phyloP scores from a whole-genome alignment of 192 early-diverging fungal genomes.

The Pilobolus umbonatus region DNA sequence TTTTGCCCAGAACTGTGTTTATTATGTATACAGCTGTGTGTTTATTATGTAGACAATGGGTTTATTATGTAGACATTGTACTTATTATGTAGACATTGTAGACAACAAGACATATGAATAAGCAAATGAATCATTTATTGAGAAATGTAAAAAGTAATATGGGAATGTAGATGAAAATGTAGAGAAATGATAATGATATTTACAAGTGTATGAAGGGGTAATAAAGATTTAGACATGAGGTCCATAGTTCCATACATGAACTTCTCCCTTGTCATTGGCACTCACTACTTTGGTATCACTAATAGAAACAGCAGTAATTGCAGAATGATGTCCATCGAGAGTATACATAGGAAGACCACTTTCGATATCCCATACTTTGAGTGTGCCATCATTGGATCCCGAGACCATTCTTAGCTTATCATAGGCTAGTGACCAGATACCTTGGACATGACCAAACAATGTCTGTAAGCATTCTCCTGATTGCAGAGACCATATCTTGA shows the following conservation, averaged over 20 bases:
- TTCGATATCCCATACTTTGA: conserved; percentile 76
- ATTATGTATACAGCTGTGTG: too few relatives aligned
- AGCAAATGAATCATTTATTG: background rate
- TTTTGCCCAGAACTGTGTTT: too few relatives aligned
- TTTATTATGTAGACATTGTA: too few relatives aligned
- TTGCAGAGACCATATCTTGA: conserved; percentile 91
- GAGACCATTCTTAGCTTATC: conserved; percentile 70
- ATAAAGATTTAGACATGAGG: conserved; percentile 4
- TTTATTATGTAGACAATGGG: too few relatives aligned
- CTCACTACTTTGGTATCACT: conserved; percentile 85
- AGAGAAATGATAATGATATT: too few relatives aligned
- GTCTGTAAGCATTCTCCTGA: conserved; percentile 72
- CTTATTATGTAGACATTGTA: too few relatives aligned
- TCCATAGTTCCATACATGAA: conserved; percentile 80
- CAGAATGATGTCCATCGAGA: conserved; percentile 51
- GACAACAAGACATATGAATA: too few relatives aligned
- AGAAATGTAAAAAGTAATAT: background rate
- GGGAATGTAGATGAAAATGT: background rate
- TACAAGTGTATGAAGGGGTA: background rate
- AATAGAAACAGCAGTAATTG: conserved; percentile 75
- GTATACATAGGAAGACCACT: conserved; percentile 61
- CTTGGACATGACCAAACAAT: conserved; percentile 78
- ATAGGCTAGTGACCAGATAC: conserved; percentile 76
- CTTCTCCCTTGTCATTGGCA: conserved; percentile 76
- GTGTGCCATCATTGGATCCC: conserved; percentile 55